Evolutionary conservation across 1,139 yeast species (phyloP).

Genomic region (Sugiyamaella grinbergsii): DNA sequence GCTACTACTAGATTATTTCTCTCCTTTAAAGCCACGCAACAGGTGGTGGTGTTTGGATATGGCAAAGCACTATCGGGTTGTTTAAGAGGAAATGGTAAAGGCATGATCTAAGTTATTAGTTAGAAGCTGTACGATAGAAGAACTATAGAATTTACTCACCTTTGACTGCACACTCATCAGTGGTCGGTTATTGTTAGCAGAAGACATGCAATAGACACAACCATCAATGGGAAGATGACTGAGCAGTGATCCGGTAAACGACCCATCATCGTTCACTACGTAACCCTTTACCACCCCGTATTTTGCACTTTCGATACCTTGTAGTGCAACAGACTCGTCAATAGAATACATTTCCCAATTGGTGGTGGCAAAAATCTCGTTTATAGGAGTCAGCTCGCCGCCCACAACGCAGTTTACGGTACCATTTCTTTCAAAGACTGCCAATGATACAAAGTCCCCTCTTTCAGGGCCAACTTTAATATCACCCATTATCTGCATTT

Average conservation of each 20-base stretch:
- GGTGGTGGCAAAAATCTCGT: background rate
- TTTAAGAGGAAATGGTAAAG: slow-evolving; percentile 8
- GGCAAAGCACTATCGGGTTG: background rate
- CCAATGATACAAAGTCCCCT: background rate
- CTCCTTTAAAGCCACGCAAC: slow-evolving; percentile 9
- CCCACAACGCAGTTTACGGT: slow-evolving; percentile 5
- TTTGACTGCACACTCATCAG: slow-evolving; percentile 4
- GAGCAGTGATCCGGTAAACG: background rate
- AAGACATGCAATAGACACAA: background rate
- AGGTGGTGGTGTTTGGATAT: slow-evolving; percentile 13
- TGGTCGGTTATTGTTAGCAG: background rate
- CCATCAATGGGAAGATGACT: background rate
- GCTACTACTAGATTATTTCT: slow-evolving; percentile 10
- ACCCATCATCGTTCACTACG: background rate
- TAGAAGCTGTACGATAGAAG: background rate
- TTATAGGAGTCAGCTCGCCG: background rate
- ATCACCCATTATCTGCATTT: background rate
- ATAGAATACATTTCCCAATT: slow-evolving; percentile 12
- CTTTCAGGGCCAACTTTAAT: background rate
- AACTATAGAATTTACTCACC: background rate
- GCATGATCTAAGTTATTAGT: slow-evolving; percentile 5
- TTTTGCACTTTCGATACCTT: background rate
- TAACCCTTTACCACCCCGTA: background rate
- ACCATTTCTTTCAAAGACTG: slow-evolving; percentile 1
- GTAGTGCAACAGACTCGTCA: slow-evolving; percentile 1